Percentiles rank a stretch among this genome's conserved stretches.
Evolutionary conservation across 148 eudicot species (phyloP).

Genomic region (Spergularia marina): DNA sequence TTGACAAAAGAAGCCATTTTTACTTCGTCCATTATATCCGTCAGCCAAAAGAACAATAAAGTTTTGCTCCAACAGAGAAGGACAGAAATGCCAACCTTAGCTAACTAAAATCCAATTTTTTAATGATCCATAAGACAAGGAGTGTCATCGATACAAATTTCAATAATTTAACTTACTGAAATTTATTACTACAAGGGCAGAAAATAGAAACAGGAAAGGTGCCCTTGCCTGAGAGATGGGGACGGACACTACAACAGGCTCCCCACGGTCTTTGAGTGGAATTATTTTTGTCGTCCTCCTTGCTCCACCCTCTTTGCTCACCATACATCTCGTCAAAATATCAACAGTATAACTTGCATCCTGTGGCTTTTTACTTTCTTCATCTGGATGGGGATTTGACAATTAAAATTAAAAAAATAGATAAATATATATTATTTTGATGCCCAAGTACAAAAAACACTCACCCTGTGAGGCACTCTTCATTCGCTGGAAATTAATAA

Average conservation of each 20-base stretch:
- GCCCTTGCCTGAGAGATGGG: slow-evolving; percentile 75
- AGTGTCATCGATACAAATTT: background rate
- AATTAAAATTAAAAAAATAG: slow-evolving; percentile 11
- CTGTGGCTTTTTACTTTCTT: slow-evolving; percentile 65
- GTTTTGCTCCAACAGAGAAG: background rate
- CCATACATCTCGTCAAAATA: slow-evolving; percentile 80
- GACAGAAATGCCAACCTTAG: background rate
- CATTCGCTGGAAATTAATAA: slow-evolving; percentile 78
- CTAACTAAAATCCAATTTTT: background rate
- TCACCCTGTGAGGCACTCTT: slow-evolving; percentile 68
- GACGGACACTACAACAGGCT: slow-evolving; percentile 80
- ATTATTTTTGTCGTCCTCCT: slow-evolving; percentile 60
- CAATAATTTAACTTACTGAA: too few relatives aligned
- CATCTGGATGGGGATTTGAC: slow-evolving; percentile 42
- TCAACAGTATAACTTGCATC: slow-evolving; percentile 79
- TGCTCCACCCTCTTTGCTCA: slow-evolving; percentile 53
- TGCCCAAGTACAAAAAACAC: background rate
- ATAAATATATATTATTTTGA: background rate
- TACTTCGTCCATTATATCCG: background rate
- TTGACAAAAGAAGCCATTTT: background rate
- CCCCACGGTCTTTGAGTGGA: slow-evolving; percentile 78
- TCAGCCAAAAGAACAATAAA: background rate
- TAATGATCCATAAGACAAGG: background rate
- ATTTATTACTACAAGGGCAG: background rate
- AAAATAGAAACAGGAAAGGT: slow-evolving; percentile 1